phyloP scores from a whole-genome alignment of 805 yeast genomes.

The Barnettozyma vustinii region DNA sequence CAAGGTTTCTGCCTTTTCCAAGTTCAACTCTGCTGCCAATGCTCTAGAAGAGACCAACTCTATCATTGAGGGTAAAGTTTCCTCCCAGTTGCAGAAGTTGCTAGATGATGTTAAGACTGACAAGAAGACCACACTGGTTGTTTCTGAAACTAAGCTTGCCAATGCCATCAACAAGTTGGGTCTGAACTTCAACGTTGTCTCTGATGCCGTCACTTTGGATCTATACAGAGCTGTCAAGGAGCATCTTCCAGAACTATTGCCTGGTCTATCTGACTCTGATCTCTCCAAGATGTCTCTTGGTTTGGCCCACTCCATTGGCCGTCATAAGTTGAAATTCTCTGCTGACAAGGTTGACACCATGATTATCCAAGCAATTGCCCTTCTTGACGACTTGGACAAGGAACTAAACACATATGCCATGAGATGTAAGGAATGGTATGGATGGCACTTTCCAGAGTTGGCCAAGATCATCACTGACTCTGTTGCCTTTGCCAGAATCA shows the following conservation, averaged over 20 bases:
- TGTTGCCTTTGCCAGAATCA: slow-evolving; percentile 91
- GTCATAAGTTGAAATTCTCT: slow-evolving; percentile 94
- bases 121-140: slow-evolving; percentile 83
- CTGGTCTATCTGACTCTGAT: slow-evolving; percentile 84
- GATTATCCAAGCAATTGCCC: slow-evolving; percentile 98
- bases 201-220: slow-evolving; percentile 93
- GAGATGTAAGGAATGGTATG: slow-evolving; percentile 99
- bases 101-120: slow-evolving; percentile 72
- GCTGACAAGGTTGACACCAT: slow-evolving; percentile 98
- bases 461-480: slow-evolving; percentile 96
- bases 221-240: slow-evolving; percentile 94
- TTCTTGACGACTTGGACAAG: slow-evolving; percentile 94
- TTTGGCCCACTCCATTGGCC: slow-evolving; percentile 97
- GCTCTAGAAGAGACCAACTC: slow-evolving; percentile 95
- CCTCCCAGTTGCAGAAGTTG: slow-evolving; percentile 72
- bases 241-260: slow-evolving; percentile 87
- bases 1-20: slow-evolving; percentile 92
- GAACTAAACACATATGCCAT: slow-evolving; percentile 97
- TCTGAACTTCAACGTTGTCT: slow-evolving; percentile 77
- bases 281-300: slow-evolving; percentile 94
- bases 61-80: slow-evolving; percentile 88
- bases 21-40: slow-evolving; percentile 89
- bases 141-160: slow-evolving; percentile 92
- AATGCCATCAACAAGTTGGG: slow-evolving; percentile 95
- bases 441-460: slow-evolving; percentile 99